Percentiles rank a stretch among this genome's conserved stretches.
Evolutionary conservation across 108 stramenopile genomes (phyloP).

Genomic region (Aurantiochytrium sp.): DNA sequence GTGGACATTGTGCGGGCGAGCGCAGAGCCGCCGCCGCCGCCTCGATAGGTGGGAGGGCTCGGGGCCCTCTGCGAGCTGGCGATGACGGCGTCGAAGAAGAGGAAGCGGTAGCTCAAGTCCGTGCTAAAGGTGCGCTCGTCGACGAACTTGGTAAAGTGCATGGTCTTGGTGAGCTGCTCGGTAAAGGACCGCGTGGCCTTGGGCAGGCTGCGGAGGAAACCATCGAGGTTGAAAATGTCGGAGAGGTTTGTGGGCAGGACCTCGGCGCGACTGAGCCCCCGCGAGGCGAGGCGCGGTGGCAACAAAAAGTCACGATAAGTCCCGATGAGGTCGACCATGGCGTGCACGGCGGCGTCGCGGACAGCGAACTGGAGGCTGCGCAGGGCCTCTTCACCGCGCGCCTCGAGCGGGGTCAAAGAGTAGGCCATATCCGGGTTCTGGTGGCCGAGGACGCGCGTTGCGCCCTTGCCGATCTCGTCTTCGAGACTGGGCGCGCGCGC

Average conservation of each 20-base stretch:
- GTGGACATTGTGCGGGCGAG: no score
- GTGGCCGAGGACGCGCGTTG: not conserved
- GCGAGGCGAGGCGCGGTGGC: not conserved
- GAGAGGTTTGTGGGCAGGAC: not conserved
- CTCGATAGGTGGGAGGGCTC: no score
- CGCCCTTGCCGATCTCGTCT: conserved; percentile 17
- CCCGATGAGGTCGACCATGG: conserved; percentile 10
- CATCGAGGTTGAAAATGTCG: not conserved
- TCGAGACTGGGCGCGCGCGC: not conserved
- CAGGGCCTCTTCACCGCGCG: not conserved
- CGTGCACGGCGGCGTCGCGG: conserved; percentile 5
- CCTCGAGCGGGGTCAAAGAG: conserved; percentile 2
- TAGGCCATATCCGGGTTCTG: conserved; percentile 18
- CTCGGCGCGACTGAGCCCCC: not conserved
- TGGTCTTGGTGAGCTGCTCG: not conserved
- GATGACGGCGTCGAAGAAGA: not conserved
- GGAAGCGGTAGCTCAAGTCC: not conserved
- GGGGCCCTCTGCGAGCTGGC: not conserved
- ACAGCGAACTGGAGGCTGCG: not conserved
- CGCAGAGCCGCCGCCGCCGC: no score
- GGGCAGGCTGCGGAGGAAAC: not conserved
- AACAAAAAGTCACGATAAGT: conserved; percentile 10
- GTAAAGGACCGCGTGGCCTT: not conserved
- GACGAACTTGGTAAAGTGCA: conserved; percentile 23
- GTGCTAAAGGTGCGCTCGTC: conserved; percentile 25